Evolutionary conservation across 169 alveolate species (phyloP).

Genomic region (Plasmodium inui): DNA sequence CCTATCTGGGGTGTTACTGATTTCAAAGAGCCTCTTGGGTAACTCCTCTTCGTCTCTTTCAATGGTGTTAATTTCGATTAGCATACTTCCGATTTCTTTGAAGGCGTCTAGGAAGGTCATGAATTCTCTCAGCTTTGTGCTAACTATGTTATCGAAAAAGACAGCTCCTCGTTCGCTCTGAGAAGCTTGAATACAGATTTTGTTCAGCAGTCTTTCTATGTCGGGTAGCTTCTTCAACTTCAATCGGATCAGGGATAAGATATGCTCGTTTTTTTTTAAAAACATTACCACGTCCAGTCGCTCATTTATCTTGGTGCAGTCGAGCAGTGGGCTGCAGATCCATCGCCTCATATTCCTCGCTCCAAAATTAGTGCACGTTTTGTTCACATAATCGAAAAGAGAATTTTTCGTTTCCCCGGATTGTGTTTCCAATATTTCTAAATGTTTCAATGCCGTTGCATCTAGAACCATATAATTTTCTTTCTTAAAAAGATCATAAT

Average conservation of each 20-base stretch:
- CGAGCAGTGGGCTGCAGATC: constrained; percentile 94
- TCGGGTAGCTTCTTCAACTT: constrained; percentile 84
- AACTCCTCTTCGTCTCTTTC: constrained; percentile 45
- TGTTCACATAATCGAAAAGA: constrained; percentile 91
- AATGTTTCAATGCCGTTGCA: constrained; percentile 88
- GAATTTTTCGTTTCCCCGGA: constrained; percentile 87
- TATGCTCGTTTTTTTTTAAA: constrained; percentile 81
- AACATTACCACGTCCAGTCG: constrained; percentile 94
- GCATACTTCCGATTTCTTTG: constrained; percentile 71
- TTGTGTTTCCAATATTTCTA: constrained; percentile 87
- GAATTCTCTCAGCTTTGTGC: constrained; percentile 83
- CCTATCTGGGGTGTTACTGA: constrained; percentile 58
- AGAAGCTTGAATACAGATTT: constrained; percentile 86
- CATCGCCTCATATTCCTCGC: constrained; percentile 94
- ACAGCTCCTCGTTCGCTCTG: constrained; percentile 91
- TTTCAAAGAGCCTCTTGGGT: constrained; percentile 38
- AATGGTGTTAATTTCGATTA: constrained; percentile 74
- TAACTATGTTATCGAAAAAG: constrained; percentile 87
- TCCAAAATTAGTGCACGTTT: constrained; percentile 95
- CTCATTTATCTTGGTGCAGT: constrained; percentile 88
- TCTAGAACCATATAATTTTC: constrained; percentile 78
- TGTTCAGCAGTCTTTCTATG: constrained; percentile 88
- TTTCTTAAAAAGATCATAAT: constrained; percentile 43
- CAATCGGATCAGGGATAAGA: constrained; percentile 78
- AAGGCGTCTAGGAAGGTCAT: constrained; percentile 82